Conservation (phyloP, 176 grass and related monocot species). For the Pontederia crassipes region DNA sequence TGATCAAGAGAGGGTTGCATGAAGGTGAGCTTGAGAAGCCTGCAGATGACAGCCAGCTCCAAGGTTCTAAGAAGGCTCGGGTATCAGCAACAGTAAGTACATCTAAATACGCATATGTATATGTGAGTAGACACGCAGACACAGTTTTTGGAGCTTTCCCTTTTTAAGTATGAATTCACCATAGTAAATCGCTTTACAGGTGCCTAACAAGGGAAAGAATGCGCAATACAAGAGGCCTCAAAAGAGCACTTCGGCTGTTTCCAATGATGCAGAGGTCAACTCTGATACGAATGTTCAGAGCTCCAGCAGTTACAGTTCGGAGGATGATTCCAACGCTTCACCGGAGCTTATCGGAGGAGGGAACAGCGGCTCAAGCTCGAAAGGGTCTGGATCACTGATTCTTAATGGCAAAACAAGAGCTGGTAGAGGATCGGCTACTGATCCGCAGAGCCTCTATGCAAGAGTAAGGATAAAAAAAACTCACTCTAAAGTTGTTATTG, state of each 20-base stretch:
- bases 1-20: conserved; percentile 29
- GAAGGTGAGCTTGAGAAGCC: conserved; percentile 10
- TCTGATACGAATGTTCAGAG: conserved; percentile 31
- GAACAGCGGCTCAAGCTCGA: conserved; percentile 19
- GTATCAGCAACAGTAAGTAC: conserved; percentile 29
- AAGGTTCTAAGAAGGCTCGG: conserved; percentile 27
- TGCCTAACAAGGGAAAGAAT: conserved; percentile 44
- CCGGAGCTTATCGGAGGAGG: conserved; percentile 27
- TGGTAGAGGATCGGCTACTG: conserved; percentile 27
- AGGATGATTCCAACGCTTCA: conserved; percentile 28
- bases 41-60: conserved; percentile 13
- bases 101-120: not conserved
- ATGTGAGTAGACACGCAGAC: not conserved
- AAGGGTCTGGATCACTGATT: conserved; percentile 26
- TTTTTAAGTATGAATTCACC: not conserved
- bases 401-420: conserved; percentile 29
- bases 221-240: conserved; percentile 14
- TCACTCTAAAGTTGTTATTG: conserved; percentile 13
- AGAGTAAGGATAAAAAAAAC: conserved; percentile 27
- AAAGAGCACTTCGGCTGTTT: not conserved
- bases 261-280: conserved; percentile 23
- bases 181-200: conserved; percentile 16
- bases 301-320: conserved; percentile 62
- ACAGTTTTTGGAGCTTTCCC: not conserved
- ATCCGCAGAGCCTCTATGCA: conserved; percentile 81